Percentiles rank a stretch among this genome's conserved stretches.
Conservation (phyloP, 257 asterid genomes). For the Forsythia suspensa region DNA sequence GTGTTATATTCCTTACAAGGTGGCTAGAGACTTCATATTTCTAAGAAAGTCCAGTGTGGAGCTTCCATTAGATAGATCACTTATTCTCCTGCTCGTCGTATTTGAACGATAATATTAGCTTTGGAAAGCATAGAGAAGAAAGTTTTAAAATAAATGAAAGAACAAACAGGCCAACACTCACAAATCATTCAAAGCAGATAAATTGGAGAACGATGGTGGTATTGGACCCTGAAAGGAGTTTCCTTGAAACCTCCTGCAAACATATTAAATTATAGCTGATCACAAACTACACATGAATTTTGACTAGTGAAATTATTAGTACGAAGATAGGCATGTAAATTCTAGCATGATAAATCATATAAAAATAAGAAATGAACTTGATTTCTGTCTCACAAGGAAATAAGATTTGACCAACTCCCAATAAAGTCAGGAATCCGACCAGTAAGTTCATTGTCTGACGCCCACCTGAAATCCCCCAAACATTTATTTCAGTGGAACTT, state of each 20-base stretch:
- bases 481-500: constrained; percentile 15
- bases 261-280: background rate
- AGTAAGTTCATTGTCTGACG: constrained; percentile 56
- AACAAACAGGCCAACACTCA: constrained; percentile 17
- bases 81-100: constrained; percentile 62
- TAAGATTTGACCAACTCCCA: constrained; percentile 62
- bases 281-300: constrained; percentile 8
- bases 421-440: constrained; percentile 78
- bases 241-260: constrained; percentile 74
- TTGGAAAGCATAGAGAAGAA: background rate
- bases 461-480: constrained; percentile 53
- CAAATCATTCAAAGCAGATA: constrained; percentile 38
- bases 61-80: constrained; percentile 72
- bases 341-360: background rate
- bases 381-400: constrained; percentile 46
- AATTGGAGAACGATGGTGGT: constrained; percentile 54
- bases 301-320: background rate
- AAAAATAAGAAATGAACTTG: background rate
- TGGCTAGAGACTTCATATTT: constrained; percentile 42
- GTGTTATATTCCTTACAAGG: constrained; percentile 29
- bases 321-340: background rate
- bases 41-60: constrained; percentile 62
- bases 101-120: constrained; percentile 20
- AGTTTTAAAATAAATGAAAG: background rate
- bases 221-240: constrained; percentile 78